These are phyloP conservation scores for Aspergillus sclerotioniger DNA, from an alignment of 495 filamentous ascomycete species.

Conservation along the genomic window DNA sequence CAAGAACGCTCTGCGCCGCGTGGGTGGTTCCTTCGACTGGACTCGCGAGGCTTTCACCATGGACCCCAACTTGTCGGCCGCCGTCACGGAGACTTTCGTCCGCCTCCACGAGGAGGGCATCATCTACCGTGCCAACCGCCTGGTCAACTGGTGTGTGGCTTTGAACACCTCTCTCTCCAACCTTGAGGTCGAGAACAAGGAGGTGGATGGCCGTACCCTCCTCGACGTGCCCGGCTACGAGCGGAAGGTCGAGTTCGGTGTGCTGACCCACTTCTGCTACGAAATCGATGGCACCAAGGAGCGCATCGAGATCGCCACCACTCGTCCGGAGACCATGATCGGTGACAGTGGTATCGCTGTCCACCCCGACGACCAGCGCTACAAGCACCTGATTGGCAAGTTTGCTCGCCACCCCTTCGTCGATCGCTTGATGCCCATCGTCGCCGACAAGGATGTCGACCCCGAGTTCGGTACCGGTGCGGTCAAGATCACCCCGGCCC, in stretches of 20 bases:
- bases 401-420: slow-evolving; percentile 69
- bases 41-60: slow-evolving; percentile 72
- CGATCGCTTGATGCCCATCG: slow-evolving; percentile 62
- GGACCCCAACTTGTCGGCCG: slow-evolving; percentile 62
- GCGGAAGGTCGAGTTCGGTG: slow-evolving; percentile 71
- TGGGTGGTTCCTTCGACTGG: slow-evolving; percentile 66
- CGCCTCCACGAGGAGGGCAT: slow-evolving; percentile 70
- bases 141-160: slow-evolving; percentile 76
- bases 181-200: slow-evolving; percentile 74
- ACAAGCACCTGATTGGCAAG: slow-evolving; percentile 67
- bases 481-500: slow-evolving; percentile 76
- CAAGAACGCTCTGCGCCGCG: slow-evolving; percentile 52
- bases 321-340: slow-evolving; percentile 78
- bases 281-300: slow-evolving; percentile 62
- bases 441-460: slow-evolving; percentile 70
- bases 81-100: slow-evolving; percentile 71
- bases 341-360: slow-evolving; percentile 77
- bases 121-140: slow-evolving; percentile 72
- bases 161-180: slow-evolving; percentile 75
- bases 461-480: slow-evolving; percentile 76
- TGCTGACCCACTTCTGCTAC: slow-evolving; percentile 69
- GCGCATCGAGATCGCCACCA: slow-evolving; percentile 74
- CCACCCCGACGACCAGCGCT: slow-evolving; percentile 66
- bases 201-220: slow-evolving; percentile 63
- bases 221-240: slow-evolving; percentile 64